A percentile compares a stretch with the other conserved stretches of the same genome.
Conservation (phyloP, 192 early-diverging fungal genomes). For the Linnemannia zychae region DNA sequence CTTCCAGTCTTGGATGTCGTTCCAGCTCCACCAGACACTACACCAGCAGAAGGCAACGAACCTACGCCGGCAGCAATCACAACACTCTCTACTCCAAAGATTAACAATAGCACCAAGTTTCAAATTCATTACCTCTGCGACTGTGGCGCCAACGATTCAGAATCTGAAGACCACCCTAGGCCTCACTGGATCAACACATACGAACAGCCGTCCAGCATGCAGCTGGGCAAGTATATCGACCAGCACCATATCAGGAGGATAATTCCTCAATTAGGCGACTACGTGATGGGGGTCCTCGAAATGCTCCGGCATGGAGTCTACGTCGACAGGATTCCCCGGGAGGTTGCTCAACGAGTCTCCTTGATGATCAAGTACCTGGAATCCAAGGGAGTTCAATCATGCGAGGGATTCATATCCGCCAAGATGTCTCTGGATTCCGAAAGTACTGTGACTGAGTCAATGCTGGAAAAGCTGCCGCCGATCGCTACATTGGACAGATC, state of each 20-base stretch:
- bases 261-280: not conserved
- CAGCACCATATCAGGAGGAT: not conserved
- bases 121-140: conserved; percentile 28
- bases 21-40: not conserved
- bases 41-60: no score
- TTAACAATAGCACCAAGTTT: conserved; percentile 1
- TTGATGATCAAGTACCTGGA: conserved; percentile 19
- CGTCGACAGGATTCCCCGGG: conserved; percentile 1
- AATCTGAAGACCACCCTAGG: not conserved
- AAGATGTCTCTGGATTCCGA: not conserved
- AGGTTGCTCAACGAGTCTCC: not conserved
- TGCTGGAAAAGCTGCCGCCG: not conserved
- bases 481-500: not conserved
- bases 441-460: not conserved
- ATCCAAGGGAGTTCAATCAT: not conserved
- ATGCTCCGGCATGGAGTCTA: conserved; percentile 28
- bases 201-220: not conserved
- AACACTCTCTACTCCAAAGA: not conserved
- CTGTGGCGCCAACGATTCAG: conserved; percentile 16
- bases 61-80: not conserved
- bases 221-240: not conserved
- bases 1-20: not conserved
- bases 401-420: not conserved
- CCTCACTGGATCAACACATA: conserved; percentile 18
- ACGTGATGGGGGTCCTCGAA: conserved; percentile 39